phyloP scores from a whole-genome alignment of 768 basidiomycete species.

The Podaxis rugospora region DNA sequence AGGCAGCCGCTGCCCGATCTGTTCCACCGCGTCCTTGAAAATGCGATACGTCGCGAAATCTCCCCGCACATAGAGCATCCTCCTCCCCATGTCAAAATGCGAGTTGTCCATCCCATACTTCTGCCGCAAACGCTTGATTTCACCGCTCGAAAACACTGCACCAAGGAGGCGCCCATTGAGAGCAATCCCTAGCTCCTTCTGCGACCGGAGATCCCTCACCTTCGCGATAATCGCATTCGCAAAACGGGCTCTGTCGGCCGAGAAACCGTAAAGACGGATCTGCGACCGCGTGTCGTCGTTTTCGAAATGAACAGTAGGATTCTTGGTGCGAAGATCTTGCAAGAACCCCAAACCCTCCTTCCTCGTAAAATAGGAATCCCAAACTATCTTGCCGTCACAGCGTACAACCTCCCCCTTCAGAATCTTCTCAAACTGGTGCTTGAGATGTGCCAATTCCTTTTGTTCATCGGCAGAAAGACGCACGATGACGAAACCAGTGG shows the following conservation, averaged over 20 bases:
- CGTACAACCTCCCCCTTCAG: slow-evolving; percentile 56
- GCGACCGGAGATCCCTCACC: slow-evolving; percentile 37
- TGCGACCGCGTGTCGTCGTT: not conserved
- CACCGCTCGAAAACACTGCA: slow-evolving; percentile 37
- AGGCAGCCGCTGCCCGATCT: slow-evolving; percentile 37
- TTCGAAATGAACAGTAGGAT: slow-evolving; percentile 40
- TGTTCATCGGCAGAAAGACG: slow-evolving; percentile 47
- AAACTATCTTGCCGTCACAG: slow-evolving; percentile 47
- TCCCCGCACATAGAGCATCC: slow-evolving; percentile 52
- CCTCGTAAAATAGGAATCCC: slow-evolving; percentile 61
- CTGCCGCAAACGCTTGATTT: slow-evolving; percentile 40
- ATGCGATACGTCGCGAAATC: slow-evolving; percentile 29
- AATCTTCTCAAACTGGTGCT: slow-evolving; percentile 56
- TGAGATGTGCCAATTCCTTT: slow-evolving; percentile 49
- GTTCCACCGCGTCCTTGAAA: slow-evolving; percentile 24
- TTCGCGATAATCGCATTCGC: slow-evolving; percentile 44
- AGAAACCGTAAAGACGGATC: slow-evolving; percentile 52
- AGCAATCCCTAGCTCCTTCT: slow-evolving; percentile 37
- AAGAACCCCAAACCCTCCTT: slow-evolving; percentile 41
- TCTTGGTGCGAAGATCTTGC: slow-evolving; percentile 31
- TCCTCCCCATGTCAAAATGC: slow-evolving; percentile 37
- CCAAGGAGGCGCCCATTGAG: slow-evolving; percentile 43
- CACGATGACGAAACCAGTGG: slow-evolving; percentile 26
- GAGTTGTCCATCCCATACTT: slow-evolving; percentile 58
- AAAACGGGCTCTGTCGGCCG: slow-evolving; percentile 33